Percentiles rank a stretch among this genome's conserved stretches.
Conservation (phyloP, 306 rosid species). For the Corylus avellana region DNA sequence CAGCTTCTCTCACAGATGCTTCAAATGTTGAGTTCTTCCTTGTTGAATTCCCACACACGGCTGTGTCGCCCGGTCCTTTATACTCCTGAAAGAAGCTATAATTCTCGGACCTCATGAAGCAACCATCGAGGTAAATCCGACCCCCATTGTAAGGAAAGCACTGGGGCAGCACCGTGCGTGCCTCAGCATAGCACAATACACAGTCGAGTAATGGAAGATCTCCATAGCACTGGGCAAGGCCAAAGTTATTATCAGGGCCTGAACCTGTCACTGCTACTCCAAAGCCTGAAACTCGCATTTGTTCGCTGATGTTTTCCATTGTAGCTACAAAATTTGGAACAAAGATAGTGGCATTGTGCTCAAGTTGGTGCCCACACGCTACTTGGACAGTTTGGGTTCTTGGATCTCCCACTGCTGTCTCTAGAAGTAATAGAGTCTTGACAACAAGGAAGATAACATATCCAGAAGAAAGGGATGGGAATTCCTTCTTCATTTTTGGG, state of each 20-base stretch:
- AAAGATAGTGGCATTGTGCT: conserved; percentile 52
- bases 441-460: conserved; percentile 34
- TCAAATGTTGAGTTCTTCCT: conserved; percentile 43
- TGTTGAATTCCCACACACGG: conserved; percentile 62
- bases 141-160: conserved; percentile 74
- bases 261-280: conserved; percentile 70
- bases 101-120: conserved; percentile 90
- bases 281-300: conserved; percentile 63
- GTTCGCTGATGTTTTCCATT: conserved; percentile 70
- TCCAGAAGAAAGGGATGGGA: conserved; percentile 16
- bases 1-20: conserved; percentile 50
- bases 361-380: conserved; percentile 50
- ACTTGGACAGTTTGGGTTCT: conserved; percentile 55
- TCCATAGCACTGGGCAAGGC: conserved; percentile 90
- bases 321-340: conserved; percentile 78
- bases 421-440: conserved; percentile 28
- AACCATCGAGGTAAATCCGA: conserved; percentile 81
- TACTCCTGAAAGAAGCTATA: conserved; percentile 71
- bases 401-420: conserved; percentile 59
- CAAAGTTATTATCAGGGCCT: conserved; percentile 69
- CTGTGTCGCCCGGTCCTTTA: conserved; percentile 51
- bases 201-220: conserved; percentile 86
- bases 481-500: conserved; percentile 41
- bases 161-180: conserved; percentile 77
- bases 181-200: conserved; percentile 78